Base-by-base conservation (phyloP, 1,139 yeast genomes). In the Geotrichum aggregatum region DNA sequence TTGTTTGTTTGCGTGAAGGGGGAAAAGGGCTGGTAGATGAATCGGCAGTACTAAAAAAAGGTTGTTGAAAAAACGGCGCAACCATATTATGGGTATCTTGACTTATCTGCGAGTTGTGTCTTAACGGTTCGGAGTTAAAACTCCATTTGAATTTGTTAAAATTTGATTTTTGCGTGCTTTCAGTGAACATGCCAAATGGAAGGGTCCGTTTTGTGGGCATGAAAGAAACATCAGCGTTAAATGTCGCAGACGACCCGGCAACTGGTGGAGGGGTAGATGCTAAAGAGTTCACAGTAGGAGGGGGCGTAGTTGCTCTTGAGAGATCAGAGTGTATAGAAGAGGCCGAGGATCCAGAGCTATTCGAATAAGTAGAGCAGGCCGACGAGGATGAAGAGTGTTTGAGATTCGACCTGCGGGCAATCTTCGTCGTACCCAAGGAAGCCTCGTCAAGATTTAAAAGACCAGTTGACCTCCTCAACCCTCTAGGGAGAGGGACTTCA, bases 371-470 rank as follows among this genome's bases (percentile, higher is more conserved):
- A 19, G 65, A 62, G 35, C 59, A 58, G n/a, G 62, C 59, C 26
- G 65, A 57, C 5, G 46, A 45, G 3, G 54, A 50, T 3, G 54
- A 50, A 4, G 52, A 41, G 2, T 50, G 40, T 13, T 39, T 35
- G 14, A 40, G n/a, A n/a, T 41, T 31, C 39, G 49, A 31, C 31
- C 51, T 53, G 14, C 49, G 49, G 10, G 52, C 18, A 5, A 47
- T n/a, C n/a, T n/a, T 18, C 8, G 50, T 28, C 8, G 68, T 62
- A 18, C 64, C 66, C 14, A 55, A 52, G n/a, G 67, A 63, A 4
- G 72, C 71, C 50, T 66, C 66, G 56, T 71, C 75, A 34, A 72
- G 66, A 54, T 72, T 71, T 34, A 72, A 56, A 38, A 71, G 62
- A 2, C 76, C 73, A 22, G 69, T 65, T 2, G 75, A 71, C 34